Evolutionary conservation across 441 rosid species (phyloP).

Genomic region (Bruguiera hainesii): DNA sequence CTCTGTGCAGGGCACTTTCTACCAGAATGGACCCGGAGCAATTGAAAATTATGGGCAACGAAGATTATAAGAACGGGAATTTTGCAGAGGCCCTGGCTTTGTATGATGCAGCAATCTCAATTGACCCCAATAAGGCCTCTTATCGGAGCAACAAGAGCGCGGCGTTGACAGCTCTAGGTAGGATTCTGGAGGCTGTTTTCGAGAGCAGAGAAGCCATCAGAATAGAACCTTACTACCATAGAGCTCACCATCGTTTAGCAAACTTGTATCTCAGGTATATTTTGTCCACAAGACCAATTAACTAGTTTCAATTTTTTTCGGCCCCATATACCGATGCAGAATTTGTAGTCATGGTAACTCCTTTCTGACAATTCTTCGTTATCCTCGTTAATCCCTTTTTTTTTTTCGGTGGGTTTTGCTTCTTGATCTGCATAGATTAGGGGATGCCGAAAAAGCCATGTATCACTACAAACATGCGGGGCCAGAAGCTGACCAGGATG

Average conservation of each 20-base stretch:
- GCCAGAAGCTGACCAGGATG: constrained; percentile 67
- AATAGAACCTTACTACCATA: constrained; percentile 77
- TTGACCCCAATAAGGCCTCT: constrained; percentile 81
- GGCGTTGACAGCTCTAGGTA: constrained; percentile 78
- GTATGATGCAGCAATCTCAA: constrained; percentile 92
- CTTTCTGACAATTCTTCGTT: neutral
- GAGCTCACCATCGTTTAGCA: constrained; percentile 93
- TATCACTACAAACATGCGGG: constrained; percentile 85
- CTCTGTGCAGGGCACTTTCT: constrained; percentile 79
- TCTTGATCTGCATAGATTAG: constrained; percentile 43
- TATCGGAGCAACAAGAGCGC: constrained; percentile 93
- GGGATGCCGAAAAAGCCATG: constrained; percentile 75
- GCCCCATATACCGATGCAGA: too few species aligned
- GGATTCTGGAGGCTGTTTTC: constrained; percentile 78
- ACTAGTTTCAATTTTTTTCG: too few species aligned
- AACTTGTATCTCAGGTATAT: constrained; percentile 71
- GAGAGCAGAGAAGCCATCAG: constrained; percentile 90
- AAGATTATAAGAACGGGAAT: constrained; percentile 89
- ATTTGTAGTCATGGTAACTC: too few species aligned
- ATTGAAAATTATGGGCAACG: constrained; percentile 89
- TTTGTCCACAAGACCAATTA: too few species aligned
- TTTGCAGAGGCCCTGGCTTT: constrained; percentile 88
- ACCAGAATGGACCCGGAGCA: constrained; percentile 97
- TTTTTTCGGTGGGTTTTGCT: neutral
- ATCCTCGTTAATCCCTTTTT: neutral